These are phyloP conservation scores for Saturnispora mendoncae DNA, from an alignment of 805 yeast species.

Conservation along the genomic window DNA sequence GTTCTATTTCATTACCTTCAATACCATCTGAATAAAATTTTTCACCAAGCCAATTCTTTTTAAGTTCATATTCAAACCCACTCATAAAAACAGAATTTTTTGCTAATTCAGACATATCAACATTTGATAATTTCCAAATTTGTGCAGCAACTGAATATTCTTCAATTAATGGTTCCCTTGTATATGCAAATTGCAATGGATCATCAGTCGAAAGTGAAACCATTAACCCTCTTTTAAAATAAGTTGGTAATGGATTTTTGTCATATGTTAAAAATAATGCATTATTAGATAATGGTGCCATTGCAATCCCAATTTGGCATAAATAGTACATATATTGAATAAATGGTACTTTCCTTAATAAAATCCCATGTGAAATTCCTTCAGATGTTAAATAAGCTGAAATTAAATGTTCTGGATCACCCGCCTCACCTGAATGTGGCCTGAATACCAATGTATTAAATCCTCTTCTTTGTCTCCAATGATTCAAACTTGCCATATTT, in stretches of 20 bases:
- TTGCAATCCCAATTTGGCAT: conserved; percentile 94
- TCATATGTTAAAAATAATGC: conserved; percentile 94
- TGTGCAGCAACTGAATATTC: conserved; percentile 98
- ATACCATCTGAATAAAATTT: conserved; percentile 49
- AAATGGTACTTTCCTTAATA: conserved; percentile 87
- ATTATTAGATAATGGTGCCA: conserved; percentile 96
- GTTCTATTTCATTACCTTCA: conserved; percentile 83
- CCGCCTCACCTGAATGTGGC: conserved; percentile 99
- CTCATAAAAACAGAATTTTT: conserved; percentile 85
- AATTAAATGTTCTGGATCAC: conserved; percentile 95
- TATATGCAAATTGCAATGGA: conserved; percentile 93
- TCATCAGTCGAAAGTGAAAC: conserved; percentile 95
- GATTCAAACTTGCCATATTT: conserved; percentile 77
- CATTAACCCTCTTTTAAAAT: conserved; percentile 87
- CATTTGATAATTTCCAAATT: conserved; percentile 86
- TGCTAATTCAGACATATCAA: conserved; percentile 96
- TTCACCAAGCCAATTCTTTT: conserved; percentile 88
- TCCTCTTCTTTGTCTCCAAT: conserved; percentile 66
- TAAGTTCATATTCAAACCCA: conserved; percentile 84
- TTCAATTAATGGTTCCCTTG: conserved; percentile 94
- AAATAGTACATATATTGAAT: conserved; percentile 87
- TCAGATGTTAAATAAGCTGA: conserved; percentile 84
- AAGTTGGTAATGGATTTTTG: conserved; percentile 88
- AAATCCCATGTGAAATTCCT: conserved; percentile 91
- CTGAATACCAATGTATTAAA: conserved; percentile 88